Conservation (phyloP, 805 yeast genomes). For the Lipomyces anomalus region DNA sequence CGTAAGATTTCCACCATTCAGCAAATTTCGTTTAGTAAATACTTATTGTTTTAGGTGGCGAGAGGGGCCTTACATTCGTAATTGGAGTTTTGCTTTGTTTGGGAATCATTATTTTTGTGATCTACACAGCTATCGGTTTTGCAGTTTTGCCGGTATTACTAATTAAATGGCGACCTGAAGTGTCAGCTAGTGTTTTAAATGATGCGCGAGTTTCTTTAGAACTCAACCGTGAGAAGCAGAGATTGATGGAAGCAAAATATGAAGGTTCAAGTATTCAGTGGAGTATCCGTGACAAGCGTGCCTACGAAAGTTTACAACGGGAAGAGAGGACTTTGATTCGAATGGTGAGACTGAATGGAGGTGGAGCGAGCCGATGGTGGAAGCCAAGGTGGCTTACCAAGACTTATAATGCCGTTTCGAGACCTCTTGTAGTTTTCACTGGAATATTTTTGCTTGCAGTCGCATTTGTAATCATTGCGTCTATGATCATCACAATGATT, state of each 20-base stretch:
- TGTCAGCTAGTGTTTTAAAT: conserved; percentile 17
- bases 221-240: conserved; percentile 27
- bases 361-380: conserved; percentile 13
- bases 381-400: conserved; percentile 20
- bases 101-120: conserved; percentile 22
- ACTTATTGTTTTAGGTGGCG: conserved; percentile 14
- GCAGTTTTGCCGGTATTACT: conserved; percentile 22
- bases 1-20: conserved; percentile 7
- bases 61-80: conserved; percentile 21
- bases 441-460: conserved; percentile 16
- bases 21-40: not conserved
- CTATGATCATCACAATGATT: conserved; percentile 21
- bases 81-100: conserved; percentile 22
- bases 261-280: conserved; percentile 22
- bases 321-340: conserved; percentile 27
- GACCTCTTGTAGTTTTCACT: conserved; percentile 15
- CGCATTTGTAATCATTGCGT: conserved; percentile 20
- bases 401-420: conserved; percentile 8
- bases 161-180: conserved; percentile 17
- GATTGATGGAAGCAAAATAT: conserved; percentile 26
- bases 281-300: conserved; percentile 27
- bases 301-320: conserved; percentile 25
- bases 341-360: conserved; percentile 17
- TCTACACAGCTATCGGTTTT: conserved; percentile 23
- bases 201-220: conserved; percentile 22